phyloP scores from a whole-genome alignment of 2,329 filamentous ascomycete species.

The Diaporthe ampelina region DNA sequence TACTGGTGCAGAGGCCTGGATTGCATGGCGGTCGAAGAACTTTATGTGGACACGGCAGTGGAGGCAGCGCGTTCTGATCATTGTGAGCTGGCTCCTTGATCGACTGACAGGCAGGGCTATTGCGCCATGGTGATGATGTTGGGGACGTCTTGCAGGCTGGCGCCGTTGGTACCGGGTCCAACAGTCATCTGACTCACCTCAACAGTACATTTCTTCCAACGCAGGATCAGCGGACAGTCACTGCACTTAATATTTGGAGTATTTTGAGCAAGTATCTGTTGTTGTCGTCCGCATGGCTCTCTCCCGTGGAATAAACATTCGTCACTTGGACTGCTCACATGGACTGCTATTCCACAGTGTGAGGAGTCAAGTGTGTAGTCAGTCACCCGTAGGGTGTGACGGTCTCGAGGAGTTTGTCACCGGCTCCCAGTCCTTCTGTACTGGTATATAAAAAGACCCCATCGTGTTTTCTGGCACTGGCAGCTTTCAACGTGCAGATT shows the following conservation, averaged over 20 bases:
- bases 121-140: conserved; percentile 23
- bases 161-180: neutral
- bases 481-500: neutral
- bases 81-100: conserved; percentile 37
- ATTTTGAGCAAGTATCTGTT: neutral
- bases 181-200: neutral
- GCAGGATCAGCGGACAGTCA: neutral
- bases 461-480: neutral
- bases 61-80: conserved; percentile 34
- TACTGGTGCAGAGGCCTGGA: conserved; percentile 38
- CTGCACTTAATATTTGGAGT: neutral
- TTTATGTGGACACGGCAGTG: conserved; percentile 37
- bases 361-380: neutral
- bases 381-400: neutral
- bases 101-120: conserved; percentile 31
- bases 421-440: no score
- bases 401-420: neutral
- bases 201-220: neutral
- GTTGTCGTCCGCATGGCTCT: neutral
- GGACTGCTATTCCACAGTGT: neutral
- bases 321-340: neutral
- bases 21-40: conserved; percentile 39
- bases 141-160: neutral
- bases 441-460: neutral
- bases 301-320: neutral